A percentile compares a stretch with the other conserved stretches of the same genome.
Evolutionary conservation across 306 rosid genomes (phyloP).

Genomic region (Neltuma alba): DNA sequence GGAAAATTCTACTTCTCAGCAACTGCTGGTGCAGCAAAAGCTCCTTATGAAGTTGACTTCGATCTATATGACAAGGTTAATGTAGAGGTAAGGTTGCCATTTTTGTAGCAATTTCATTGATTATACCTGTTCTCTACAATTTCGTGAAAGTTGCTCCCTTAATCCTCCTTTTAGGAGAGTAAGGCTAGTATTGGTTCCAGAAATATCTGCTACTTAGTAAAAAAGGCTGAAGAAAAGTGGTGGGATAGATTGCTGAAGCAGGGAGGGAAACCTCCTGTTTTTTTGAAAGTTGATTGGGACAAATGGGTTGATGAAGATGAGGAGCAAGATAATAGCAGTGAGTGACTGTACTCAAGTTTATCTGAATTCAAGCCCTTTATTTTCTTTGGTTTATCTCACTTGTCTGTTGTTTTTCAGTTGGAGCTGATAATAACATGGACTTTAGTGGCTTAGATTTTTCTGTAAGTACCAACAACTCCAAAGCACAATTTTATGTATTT

Average conservation of each 20-base stretch:
- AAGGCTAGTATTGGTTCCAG: constrained; percentile 58
- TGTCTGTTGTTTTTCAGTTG: constrained; percentile 44
- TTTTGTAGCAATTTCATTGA: neutral
- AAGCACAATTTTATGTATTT: constrained; percentile 1
- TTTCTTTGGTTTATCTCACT: constrained; percentile 31
- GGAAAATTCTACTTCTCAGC: constrained; percentile 74
- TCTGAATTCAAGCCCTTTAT: constrained; percentile 16
- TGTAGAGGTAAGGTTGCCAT: constrained; percentile 42
- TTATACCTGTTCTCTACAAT: constrained; percentile 11
- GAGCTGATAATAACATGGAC: constrained; percentile 47
- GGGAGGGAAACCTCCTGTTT: constrained; percentile 63
- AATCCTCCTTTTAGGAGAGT: constrained; percentile 56
- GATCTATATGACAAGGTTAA: constrained; percentile 63
- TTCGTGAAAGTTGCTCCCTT: neutral
- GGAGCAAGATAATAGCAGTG: constrained; percentile 47
- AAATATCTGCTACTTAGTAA: constrained; percentile 55
- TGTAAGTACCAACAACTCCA: constrained; percentile 41
- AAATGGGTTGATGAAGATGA: constrained; percentile 89
- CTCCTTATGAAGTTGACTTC: constrained; percentile 62
- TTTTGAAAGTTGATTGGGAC: constrained; percentile 80
- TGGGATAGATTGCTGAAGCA: constrained; percentile 70
- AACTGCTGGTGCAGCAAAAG: constrained; percentile 49
- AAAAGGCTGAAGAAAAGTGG: constrained; percentile 67
- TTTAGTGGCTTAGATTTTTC: constrained; percentile 56
- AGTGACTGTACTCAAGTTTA: constrained; percentile 32